These are phyloP conservation scores for Clarireedia homoeocarpa DNA, from an alignment of 2,329 filamentous ascomycete genomes.

Conservation along the genomic window DNA sequence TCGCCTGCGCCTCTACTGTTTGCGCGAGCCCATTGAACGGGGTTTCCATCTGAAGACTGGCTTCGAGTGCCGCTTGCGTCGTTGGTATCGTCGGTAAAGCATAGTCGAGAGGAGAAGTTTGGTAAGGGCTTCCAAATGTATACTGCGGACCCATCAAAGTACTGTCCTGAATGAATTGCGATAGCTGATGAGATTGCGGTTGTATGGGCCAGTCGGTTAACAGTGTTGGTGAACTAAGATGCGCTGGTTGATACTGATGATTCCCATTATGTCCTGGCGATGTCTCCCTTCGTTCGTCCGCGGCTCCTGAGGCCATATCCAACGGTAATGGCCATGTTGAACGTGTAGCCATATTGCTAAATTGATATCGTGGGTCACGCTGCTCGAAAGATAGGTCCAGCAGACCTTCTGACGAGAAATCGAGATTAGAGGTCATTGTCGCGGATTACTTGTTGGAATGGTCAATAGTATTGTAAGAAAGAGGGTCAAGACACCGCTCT, in stretches of 20 bases:
- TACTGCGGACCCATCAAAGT: conserved; percentile 29
- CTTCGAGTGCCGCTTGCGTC: conserved; percentile 53
- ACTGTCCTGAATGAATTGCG: conserved; percentile 29
- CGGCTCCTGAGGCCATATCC: conserved; percentile 27
- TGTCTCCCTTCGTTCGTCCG: conserved; percentile 26
- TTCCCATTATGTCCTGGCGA: conserved; percentile 37
- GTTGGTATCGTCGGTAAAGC: conserved; percentile 47
- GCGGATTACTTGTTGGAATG: conserved; percentile 26
- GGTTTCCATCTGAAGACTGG: conserved; percentile 52
- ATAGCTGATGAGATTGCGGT: conserved; percentile 28
- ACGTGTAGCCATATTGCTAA: conserved; percentile 35
- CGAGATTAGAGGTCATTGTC: conserved; percentile 47
- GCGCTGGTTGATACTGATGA: conserved; percentile 34
- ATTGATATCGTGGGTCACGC: conserved; percentile 46
- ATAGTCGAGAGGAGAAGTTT: conserved; percentile 27
- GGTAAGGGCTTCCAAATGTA: conserved; percentile 25
- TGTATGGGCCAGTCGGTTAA: conserved; percentile 54
- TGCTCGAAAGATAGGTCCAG: conserved; percentile 54
- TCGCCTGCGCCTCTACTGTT: conserved; percentile 48
- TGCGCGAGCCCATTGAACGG: conserved; percentile 52
- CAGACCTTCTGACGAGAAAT: conserved; percentile 56
- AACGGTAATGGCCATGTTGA: conserved; percentile 29
- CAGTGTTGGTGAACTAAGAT: conserved; percentile 38
- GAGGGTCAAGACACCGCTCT: conserved; percentile 29
- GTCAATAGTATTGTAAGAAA: conserved; percentile 40